Conservation (phyloP, 306 rosid species). For the Cicer judaicum region DNA sequence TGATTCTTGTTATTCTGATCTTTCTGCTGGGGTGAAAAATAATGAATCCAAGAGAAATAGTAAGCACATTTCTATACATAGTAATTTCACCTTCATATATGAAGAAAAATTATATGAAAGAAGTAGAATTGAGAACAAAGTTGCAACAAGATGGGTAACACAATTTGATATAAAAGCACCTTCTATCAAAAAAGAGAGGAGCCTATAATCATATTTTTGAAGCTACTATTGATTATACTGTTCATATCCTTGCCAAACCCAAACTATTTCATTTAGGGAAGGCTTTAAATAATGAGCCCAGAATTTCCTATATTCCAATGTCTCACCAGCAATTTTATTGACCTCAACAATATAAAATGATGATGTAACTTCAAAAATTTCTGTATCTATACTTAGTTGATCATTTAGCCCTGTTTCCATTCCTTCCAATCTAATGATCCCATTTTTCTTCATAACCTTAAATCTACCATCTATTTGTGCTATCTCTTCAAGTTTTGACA, state of each 20-base stretch:
- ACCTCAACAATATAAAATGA: constrained; percentile 67
- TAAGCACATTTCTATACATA: constrained; percentile 5
- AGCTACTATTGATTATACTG: constrained; percentile 25
- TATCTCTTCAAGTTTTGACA: constrained; percentile 68
- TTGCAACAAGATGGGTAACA: background rate
- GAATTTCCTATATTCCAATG: constrained; percentile 60
- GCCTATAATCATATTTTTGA: background rate
- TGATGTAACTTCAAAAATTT: constrained; percentile 70
- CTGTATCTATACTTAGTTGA: constrained; percentile 70
- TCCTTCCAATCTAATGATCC: constrained; percentile 62
- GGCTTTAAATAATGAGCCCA: constrained; percentile 59
- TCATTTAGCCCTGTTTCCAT: constrained; percentile 54
- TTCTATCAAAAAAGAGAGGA: constrained; percentile 28
- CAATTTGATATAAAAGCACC: background rate
- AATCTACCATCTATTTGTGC: constrained; percentile 57
- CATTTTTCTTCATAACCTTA: constrained; percentile 55
- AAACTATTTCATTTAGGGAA: constrained; percentile 62
- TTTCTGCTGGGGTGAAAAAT: too few relatives aligned
- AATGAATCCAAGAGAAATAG: background rate
- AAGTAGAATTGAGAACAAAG: background rate
- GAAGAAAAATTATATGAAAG: background rate
- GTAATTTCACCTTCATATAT: background rate
- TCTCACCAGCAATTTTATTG: constrained; percentile 70
- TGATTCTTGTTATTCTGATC: too few relatives aligned
- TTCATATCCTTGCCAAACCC: constrained; percentile 67